phyloP scores from a whole-genome alignment of 345 rosid species.

The Nephelium lappaceum region DNA sequence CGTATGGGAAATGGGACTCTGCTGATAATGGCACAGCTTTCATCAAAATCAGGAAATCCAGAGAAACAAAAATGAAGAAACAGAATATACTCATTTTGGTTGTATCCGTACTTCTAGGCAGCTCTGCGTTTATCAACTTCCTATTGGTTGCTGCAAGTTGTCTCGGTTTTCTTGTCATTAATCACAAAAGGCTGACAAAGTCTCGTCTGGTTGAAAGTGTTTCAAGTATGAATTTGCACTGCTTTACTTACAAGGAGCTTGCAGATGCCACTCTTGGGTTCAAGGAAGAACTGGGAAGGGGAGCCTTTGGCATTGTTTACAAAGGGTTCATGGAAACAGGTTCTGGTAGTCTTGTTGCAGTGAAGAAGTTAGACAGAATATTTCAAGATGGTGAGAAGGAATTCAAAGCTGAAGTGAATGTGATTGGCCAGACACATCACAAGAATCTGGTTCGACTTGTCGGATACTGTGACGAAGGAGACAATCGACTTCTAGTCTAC shows the following conservation, averaged over 20 bases:
- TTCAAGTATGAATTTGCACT: conserved; percentile 19
- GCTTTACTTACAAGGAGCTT: conserved; percentile 39
- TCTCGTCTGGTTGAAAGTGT: not conserved
- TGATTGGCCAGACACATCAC: conserved; percentile 39
- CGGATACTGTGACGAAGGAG: conserved; percentile 45
- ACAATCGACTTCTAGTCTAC: conserved; percentile 32
- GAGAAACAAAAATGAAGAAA: not conserved
- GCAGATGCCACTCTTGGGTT: conserved; percentile 36
- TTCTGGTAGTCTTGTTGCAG: conserved; percentile 22
- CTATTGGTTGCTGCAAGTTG: conserved; percentile 16
- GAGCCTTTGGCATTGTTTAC: conserved; percentile 47
- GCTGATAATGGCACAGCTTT: not conserved
- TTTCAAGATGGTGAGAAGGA: conserved; percentile 28
- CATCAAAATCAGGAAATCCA: conserved; percentile 32
- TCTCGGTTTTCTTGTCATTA: conserved; percentile 9
- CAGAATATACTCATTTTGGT: not conserved
- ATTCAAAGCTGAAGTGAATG: conserved; percentile 38
- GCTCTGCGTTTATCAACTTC: conserved; percentile 24
- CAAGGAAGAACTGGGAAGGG: conserved; percentile 42
- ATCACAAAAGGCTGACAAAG: not conserved
- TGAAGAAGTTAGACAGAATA: conserved; percentile 36
- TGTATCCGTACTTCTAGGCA: conserved; percentile 24
- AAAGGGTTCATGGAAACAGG: conserved; percentile 28
- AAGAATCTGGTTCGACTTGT: conserved; percentile 42
- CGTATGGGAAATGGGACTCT: conserved; percentile 31